phyloP scores from a whole-genome alignment of 345 rosid genomes.

The Eucalyptus pauciflora region DNA sequence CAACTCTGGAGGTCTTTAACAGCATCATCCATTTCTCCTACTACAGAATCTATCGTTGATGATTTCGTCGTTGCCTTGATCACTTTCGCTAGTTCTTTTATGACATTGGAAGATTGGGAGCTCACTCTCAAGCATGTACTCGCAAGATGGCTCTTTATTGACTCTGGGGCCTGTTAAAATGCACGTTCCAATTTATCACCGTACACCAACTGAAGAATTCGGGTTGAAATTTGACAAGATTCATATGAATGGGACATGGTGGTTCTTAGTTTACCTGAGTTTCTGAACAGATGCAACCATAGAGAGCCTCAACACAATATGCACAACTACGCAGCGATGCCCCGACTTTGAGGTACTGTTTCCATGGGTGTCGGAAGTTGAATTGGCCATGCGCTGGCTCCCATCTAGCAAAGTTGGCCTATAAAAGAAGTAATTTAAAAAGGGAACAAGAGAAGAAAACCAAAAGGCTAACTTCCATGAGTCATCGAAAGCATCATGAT shows the following conservation, averaged over 20 bases:
- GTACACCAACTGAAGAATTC: conserved; percentile 14
- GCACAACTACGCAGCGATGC: conserved; percentile 56
- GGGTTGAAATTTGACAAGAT: conserved; percentile 17
- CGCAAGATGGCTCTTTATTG: conserved; percentile 26
- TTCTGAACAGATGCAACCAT: conserved; percentile 26
- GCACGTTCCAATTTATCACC: not conserved
- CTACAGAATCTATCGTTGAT: conserved; percentile 23
- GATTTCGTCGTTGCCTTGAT: conserved; percentile 33
- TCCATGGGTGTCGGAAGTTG: conserved; percentile 71
- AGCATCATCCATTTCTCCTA: conserved; percentile 45
- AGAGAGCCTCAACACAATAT: conserved; percentile 54
- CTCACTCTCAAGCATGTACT: conserved; percentile 27
- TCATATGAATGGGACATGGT: conserved; percentile 3
- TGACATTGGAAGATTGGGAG: conserved; percentile 21
- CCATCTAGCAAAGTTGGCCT: conserved; percentile 76
- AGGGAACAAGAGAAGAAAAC: not conserved
- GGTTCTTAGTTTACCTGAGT: conserved; percentile 22
- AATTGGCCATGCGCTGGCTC: conserved; percentile 76
- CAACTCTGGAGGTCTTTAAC: conserved; percentile 43
- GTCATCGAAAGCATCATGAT: not conserved
- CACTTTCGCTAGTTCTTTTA: conserved; percentile 31
- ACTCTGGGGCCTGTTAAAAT: conserved; percentile 33
- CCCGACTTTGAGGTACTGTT: conserved; percentile 58
- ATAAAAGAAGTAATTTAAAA: not conserved
- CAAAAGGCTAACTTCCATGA: not conserved